Conservation (phyloP, 257 asterid species). For the Orobanche coerulescens region DNA sequence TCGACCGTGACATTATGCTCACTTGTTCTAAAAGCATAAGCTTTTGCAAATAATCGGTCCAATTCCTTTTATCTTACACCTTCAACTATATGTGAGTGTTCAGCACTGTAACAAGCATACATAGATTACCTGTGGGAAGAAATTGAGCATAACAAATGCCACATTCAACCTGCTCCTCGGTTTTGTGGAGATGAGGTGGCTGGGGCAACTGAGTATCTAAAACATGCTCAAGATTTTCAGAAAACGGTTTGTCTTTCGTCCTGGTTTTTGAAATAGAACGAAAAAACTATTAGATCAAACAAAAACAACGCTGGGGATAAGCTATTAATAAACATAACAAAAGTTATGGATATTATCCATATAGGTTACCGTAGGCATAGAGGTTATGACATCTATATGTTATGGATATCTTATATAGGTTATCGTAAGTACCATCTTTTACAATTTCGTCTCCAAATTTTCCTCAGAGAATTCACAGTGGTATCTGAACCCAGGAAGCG, state of each 20-base stretch:
- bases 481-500: conserved; percentile 68
- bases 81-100: not conserved
- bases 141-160: conserved; percentile 80
- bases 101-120: not conserved
- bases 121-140: conserved; percentile 70
- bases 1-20: too few relatives aligned
- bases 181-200: conserved; percentile 37
- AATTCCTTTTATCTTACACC: not conserved
- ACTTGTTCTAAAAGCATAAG: too few relatives aligned
- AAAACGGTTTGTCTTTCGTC: conserved; percentile 44
- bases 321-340: not conserved
- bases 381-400: not conserved
- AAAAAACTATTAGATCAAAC: not conserved
- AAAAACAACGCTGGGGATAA: not conserved
- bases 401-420: not conserved
- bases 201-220: conserved; percentile 46
- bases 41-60: not conserved
- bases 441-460: conserved; percentile 47
- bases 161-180: conserved; percentile 64
- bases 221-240: conserved; percentile 46
- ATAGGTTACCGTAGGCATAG: too few relatives aligned
- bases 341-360: too few relatives aligned
- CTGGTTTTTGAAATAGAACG: conserved; percentile 25
- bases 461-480: conserved; percentile 33
- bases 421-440: conserved; percentile 42